Base-by-base conservation (phyloP, 1,284 basidiomycete genomes). In the Ustilago hordei region DNA sequence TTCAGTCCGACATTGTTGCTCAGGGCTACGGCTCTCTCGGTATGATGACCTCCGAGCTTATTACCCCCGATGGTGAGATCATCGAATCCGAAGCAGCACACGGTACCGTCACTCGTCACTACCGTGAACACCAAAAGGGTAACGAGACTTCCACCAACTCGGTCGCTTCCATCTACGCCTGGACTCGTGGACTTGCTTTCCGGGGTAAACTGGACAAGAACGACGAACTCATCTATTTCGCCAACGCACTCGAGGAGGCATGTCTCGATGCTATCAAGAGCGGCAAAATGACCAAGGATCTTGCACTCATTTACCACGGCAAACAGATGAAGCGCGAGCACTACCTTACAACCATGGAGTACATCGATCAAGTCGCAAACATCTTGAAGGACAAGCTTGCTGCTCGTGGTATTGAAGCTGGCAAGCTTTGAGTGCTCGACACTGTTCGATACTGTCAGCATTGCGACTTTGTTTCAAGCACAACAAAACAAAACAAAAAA, bases 161-260 rank as follows among this genome's bases (percentile, higher is more conserved):
- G 41, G 95, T 98, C 79, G 96, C 96, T 48, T 95, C 94, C 66
- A 98, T 99, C 89, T 99, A 96, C 84, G 96, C 96, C 13, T 99
- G 96, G 96, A 99, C 96, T 17, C 91, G 97, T 58, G 96, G 96
- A 1, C 88, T 95, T 43, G 64, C 77, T 45, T 95, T 96, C 89
- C 92, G 96, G 74, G 96, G 95, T 79, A 95, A 95, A 89, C 90
- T 98, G 38, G 96, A 99, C 87, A 88, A 88, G 54, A 98, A 97
- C 86, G 90, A 91, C 39, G 89, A 90, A 53, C 91, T 99, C 52
- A 88, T 89, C 66, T 87, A 87, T 55, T 99, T 97, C 88, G 95
- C 93, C 82, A 85, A 89, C 56, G 91, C 91, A 68, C 90, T 99
- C 55, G 97, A 99, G 89, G 89, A 88, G 90, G 93, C 56, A 3